phyloP scores from a whole-genome alignment of 2,329 filamentous ascomycete genomes.

The Neofusicoccum parvum region DNA sequence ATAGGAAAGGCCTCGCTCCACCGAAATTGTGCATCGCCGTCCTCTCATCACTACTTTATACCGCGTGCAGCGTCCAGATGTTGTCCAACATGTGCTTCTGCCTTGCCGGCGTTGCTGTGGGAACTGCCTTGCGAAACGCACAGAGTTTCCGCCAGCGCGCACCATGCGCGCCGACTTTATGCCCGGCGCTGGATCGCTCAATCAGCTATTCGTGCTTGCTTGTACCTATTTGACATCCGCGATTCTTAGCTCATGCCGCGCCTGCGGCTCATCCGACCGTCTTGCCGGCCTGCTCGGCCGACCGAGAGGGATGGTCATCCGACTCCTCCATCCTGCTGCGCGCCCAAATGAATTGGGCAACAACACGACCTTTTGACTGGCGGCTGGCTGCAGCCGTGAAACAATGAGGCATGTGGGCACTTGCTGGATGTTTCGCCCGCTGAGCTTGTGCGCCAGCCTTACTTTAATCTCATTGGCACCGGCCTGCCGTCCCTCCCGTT shows the following conservation, averaged over 20 bases:
- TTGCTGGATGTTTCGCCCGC: background rate
- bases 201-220: background rate
- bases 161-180: background rate
- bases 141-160: background rate
- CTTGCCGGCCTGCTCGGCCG: background rate
- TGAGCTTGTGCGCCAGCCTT: slow-evolving; percentile 1
- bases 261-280: background rate
- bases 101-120: background rate
- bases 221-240: background rate
- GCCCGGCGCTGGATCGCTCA: background rate
- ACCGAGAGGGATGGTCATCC: background rate
- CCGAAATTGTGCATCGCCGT: background rate
- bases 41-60: background rate
- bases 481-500: background rate
- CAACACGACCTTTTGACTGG: background rate
- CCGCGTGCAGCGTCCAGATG: background rate
- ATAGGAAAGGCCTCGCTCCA: background rate
- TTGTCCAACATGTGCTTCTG: background rate
- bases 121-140: background rate
- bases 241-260: background rate
- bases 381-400: slow-evolving; percentile 1
- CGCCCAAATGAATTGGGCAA: background rate
- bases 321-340: background rate
- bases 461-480: background rate
- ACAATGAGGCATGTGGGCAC: background rate